These are phyloP conservation scores for Gracilaria domingensis DNA, from an alignment of 23 red algal genomes.

Conservation along the genomic window DNA sequence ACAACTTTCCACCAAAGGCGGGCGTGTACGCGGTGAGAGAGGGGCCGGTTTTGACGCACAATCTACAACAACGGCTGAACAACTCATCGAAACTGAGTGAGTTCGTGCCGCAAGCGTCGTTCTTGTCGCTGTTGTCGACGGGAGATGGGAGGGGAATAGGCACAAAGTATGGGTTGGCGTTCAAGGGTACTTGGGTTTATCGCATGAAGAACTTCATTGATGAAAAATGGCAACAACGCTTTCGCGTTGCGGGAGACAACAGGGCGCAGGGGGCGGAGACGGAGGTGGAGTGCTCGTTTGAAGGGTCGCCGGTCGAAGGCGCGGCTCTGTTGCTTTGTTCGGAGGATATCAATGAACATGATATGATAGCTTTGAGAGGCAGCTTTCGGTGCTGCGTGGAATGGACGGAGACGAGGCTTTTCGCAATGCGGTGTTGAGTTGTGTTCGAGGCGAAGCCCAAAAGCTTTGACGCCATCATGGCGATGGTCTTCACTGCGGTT, in stretches of 20 bases:
- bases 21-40: conserved; percentile 91
- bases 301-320: conserved; percentile 48
- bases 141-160: conserved; percentile 88
- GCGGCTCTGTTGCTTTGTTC: conserved; percentile 57
- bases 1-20: conserved; percentile 72
- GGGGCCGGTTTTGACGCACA: conserved; percentile 72
- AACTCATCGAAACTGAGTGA: not conserved
- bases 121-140: conserved; percentile 72
- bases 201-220: conserved; percentile 82
- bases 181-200: conserved; percentile 82
- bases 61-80: conserved; percentile 35
- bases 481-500: too few species aligned
- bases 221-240: conserved; percentile 72
- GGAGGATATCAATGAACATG: conserved; percentile 37
- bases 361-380: conserved; percentile 37
- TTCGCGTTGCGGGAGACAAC: conserved; percentile 7
- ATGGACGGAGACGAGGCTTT: conserved; percentile 65
- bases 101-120: conserved; percentile 74
- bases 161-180: conserved; percentile 77
- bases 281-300: conserved; percentile 1
- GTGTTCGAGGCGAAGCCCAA: not conserved
- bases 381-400: conserved; percentile 52
- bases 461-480: not conserved
- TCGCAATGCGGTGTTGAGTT: conserved; percentile 29
- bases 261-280: not conserved